Evolutionary conservation across 1,139 yeast genomes (phyloP).

Genomic region (Yamadazyma songkhlaensis): DNA sequence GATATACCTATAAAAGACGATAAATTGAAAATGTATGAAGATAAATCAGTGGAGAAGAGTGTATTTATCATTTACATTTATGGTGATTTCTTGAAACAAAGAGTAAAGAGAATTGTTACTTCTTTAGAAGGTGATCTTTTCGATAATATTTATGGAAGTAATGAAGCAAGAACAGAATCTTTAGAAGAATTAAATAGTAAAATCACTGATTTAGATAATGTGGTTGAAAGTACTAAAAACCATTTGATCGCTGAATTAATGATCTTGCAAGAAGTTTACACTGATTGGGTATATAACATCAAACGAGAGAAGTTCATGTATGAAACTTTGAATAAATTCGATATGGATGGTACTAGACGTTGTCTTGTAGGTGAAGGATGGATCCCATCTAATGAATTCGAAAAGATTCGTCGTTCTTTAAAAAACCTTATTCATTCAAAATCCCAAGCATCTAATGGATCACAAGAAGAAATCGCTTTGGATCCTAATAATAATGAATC

Average conservation of each 20-base stretch:
- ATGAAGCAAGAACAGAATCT: conserved; percentile 48
- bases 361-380: conserved; percentile 98
- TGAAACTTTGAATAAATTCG: conserved; percentile 74
- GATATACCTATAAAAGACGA: conserved; percentile 42
- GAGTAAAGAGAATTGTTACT: conserved; percentile 74
- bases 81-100: conserved; percentile 66
- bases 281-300: conserved; percentile 41
- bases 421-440: conserved; percentile 24
- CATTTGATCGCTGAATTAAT: conserved; percentile 73
- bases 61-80: conserved; percentile 87
- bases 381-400: conserved; percentile 56
- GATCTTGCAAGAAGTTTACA: conserved; percentile 55
- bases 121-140: conserved; percentile 80
- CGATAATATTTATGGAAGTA: conserved; percentile 58
- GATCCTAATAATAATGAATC: background rate
- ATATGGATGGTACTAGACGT: conserved; percentile 80
- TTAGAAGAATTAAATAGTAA: conserved; percentile 59
- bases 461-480: conserved; percentile 23
- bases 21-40: conserved; percentile 21
- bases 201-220: conserved; percentile 46
- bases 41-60: conserved; percentile 53
- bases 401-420: conserved; percentile 23
- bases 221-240: conserved; percentile 66
- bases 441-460: conserved; percentile 14
- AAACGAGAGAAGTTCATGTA: conserved; percentile 74